Evolutionary conservation across 1,284 basidiomycete genomes (phyloP).

Genomic region (Cutaneotrichosporon sp.): DNA sequence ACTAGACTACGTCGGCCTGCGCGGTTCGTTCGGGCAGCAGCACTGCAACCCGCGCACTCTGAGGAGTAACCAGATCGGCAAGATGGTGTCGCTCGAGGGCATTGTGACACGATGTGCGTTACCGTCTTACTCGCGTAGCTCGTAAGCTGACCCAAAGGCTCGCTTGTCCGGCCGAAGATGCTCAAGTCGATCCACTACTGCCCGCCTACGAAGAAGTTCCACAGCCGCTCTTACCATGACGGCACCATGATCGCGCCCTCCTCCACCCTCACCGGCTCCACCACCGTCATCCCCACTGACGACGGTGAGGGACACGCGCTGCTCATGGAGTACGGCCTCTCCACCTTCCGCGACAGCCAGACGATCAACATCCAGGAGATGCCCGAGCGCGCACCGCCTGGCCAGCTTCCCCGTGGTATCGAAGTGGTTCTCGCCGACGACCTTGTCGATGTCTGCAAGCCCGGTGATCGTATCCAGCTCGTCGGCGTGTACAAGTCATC

Average conservation of each 20-base stretch:
- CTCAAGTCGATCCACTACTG: conserved; percentile 96
- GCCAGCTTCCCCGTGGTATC: conserved; percentile 91
- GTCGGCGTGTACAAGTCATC: conserved; percentile 94
- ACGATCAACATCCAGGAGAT: conserved; percentile 98
- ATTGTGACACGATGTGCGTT: conserved; percentile 88
- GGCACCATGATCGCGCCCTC: conserved; percentile 77
- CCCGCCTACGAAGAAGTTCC: conserved; percentile 78
- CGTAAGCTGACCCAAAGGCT: conserved; percentile 55
- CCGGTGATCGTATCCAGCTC: conserved; percentile 95
- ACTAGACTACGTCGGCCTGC: conserved; percentile 74
- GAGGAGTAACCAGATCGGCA: conserved; percentile 82
- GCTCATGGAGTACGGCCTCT: conserved; percentile 90
- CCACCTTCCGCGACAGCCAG: conserved; percentile 94
- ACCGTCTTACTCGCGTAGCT: not conserved
- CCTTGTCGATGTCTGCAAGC: conserved; percentile 95
- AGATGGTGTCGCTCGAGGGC: conserved; percentile 96
- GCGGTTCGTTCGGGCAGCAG: conserved; percentile 98
- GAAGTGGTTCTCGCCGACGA: conserved; percentile 97
- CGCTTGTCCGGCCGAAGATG: conserved; percentile 98
- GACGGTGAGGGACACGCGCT: conserved; percentile 87
- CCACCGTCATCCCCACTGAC: conserved; percentile 86
- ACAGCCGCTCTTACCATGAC: conserved; percentile 90
- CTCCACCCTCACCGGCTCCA: conserved; percentile 59
- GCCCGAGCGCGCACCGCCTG: conserved; percentile 97
- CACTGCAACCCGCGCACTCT: conserved; percentile 95